Conservation (phyloP, 768 basidiomycete genomes). For the Daedaleopsis sinensis region DNA sequence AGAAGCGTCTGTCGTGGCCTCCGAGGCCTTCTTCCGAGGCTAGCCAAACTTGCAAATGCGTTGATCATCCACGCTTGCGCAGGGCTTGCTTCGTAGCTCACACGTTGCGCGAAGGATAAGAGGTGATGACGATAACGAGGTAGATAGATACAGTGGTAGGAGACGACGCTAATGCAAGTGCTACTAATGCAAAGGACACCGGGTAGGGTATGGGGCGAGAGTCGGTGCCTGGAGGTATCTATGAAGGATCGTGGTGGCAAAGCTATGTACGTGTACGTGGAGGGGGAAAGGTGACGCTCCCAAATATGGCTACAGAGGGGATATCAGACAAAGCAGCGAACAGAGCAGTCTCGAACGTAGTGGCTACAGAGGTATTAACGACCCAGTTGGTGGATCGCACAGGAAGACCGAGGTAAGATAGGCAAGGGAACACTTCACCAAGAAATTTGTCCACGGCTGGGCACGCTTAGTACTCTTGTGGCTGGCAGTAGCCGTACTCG, state of each 20-base stretch:
- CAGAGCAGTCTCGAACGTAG: slow-evolving; percentile 1
- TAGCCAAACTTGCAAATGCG: not conserved
- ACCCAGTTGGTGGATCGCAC: not conserved
- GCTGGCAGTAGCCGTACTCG: slow-evolving; percentile 15
- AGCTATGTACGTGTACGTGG: slow-evolving; percentile 4
- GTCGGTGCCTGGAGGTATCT: slow-evolving; percentile 14
- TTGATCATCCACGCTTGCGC: not conserved
- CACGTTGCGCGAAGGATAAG: not conserved
- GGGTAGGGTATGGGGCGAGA: slow-evolving; percentile 7
- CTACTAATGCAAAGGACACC: slow-evolving; percentile 6
- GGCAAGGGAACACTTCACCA: not conserved
- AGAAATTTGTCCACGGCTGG: not conserved
- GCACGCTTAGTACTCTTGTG: slow-evolving; percentile 15
- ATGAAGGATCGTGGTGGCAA: not conserved
- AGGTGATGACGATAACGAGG: not conserved
- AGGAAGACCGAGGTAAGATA: slow-evolving; percentile 8
- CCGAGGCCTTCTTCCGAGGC: not conserved
- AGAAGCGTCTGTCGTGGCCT: not conserved
- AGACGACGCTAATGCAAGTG: not conserved
- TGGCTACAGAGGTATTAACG: slow-evolving; percentile 12
- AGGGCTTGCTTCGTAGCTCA: not conserved
- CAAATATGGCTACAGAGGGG: slow-evolving; percentile 18
- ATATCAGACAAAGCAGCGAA: not conserved
- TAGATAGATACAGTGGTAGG: slow-evolving; percentile 15
- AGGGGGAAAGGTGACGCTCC: not conserved